Evolutionary conservation across 805 yeast species (phyloP), one percentile per base, ranked within the genome.

Genomic region (Danielia oregonensis): DNA sequence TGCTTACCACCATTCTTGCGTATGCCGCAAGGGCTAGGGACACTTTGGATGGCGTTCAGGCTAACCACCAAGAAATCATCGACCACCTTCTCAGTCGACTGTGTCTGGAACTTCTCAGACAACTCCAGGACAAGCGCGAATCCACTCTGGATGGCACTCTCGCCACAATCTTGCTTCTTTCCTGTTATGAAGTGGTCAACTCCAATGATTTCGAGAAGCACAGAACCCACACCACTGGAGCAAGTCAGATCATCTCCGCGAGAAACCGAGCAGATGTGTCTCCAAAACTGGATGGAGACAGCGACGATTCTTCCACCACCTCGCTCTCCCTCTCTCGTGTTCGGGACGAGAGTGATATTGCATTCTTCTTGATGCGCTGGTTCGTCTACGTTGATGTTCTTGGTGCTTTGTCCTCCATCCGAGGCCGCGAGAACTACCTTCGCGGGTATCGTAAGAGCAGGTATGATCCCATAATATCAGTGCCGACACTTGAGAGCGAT

Each of bases 151-250:
- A 82, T 51, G 68, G 76, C 6, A 79, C 89, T 0, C 59, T 83
- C 34, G 80, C 86, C 0, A 65, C 82, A 3, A 76, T 80, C 1
- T 53, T 82, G 39, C 56, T 81, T 36, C 58, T 83, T 6, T 68
- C 79, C 11, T 74, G 82, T 24, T 78, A 74, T 51, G 80, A 78
- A 39, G 59, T 53, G 42, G 66, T 55, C 31, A 68, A 59, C 52
- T 72, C 67, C 27, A 68, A 54, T 41, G 69, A 64, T 42, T 65
- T 62, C 39, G 65, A 63, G 41, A 63, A 71, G 30, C 85, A 86
- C 76, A 66, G 79, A 49, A 72, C 79, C 1, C 93, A 83, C 52
- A 61, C 76, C 33, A 63, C 70, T 24, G 88, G 88, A 0, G 88
- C 89, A 0, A 64, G 77, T 38, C 82, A 79, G 48, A 79, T 82